These are phyloP conservation scores for Apiospora saccharicola DNA, from an alignment of 2,329 filamentous ascomycete species.

Conservation along the genomic window DNA sequence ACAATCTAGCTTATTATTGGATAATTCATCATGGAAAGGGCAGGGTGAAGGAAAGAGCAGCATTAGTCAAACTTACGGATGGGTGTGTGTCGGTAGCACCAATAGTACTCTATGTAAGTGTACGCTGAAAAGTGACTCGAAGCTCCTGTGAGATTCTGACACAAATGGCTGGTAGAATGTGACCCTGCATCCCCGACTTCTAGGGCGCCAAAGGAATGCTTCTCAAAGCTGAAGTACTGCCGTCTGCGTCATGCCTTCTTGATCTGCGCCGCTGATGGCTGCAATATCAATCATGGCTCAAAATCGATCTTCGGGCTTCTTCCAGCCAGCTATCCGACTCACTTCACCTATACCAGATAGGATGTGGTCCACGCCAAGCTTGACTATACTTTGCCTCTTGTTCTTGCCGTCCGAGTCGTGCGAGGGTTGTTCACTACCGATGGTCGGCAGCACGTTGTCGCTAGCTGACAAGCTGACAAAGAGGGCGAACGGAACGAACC, in stretches of 20 bases:
- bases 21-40: constrained; percentile 18
- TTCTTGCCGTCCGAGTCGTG: constrained; percentile 55
- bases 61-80: background rate
- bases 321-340: constrained; percentile 48
- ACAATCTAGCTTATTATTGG: constrained; percentile 17
- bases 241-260: background rate
- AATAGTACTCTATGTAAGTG: background rate
- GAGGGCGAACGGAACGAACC: constrained; percentile 93
- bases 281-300: constrained; percentile 31
- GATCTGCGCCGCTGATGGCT: constrained; percentile 28
- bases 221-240: background rate
- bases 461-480: constrained; percentile 94
- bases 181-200: background rate
- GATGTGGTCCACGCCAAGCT: constrained; percentile 67
- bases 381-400: constrained; percentile 70
- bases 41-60: background rate
- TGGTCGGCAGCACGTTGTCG: constrained; percentile 93
- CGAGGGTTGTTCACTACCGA: constrained; percentile 74
- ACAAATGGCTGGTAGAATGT: background rate
- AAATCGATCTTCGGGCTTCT: constrained; percentile 48
- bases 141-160: background rate
- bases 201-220: constrained; percentile 10
- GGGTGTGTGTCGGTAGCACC: background rate
- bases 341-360: constrained; percentile 60
- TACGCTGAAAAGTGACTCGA: background rate